These are phyloP conservation scores for Haplosporangium sp. DNA, from an alignment of 371 early-diverging fungal genomes.

Conservation along the genomic window DNA sequence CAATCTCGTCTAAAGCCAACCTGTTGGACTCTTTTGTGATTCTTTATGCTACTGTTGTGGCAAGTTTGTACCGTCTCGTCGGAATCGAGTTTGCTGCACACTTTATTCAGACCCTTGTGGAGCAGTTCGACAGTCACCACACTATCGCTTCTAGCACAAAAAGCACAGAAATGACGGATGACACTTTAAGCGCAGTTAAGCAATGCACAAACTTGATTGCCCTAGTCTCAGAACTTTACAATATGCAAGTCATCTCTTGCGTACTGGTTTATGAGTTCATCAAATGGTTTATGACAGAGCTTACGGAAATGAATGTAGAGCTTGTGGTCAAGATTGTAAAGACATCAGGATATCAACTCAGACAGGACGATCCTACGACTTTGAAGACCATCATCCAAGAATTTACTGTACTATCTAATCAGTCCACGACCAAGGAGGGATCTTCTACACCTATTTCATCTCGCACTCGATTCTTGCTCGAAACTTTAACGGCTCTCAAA, in stretches of 20 bases:
- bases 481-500: slow-evolving; percentile 90
- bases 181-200: slow-evolving; percentile 64
- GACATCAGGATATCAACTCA: slow-evolving; percentile 88
- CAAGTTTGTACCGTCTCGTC: slow-evolving; percentile 81
- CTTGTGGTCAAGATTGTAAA: slow-evolving; percentile 86
- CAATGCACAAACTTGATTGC: slow-evolving; percentile 85
- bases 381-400: slow-evolving; percentile 86
- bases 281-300: slow-evolving; percentile 70
- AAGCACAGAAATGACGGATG: slow-evolving; percentile 60
- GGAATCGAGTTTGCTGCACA: slow-evolving; percentile 92
- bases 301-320: slow-evolving; percentile 89
- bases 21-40: slow-evolving; percentile 91
- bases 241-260: slow-evolving; percentile 89
- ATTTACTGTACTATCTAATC: slow-evolving; percentile 40
- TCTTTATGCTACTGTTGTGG: slow-evolving; percentile 88
- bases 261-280: slow-evolving; percentile 90
- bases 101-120: slow-evolving; percentile 87
- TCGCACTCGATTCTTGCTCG: slow-evolving; percentile 93
- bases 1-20: slow-evolving; percentile 83
- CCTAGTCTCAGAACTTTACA: slow-evolving; percentile 88
- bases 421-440: slow-evolving; percentile 26
- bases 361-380: slow-evolving; percentile 91
- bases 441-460: slow-evolving; percentile 48
- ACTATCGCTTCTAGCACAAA: slow-evolving; percentile 51
- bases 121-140: slow-evolving; percentile 76